Percentiles rank a stretch among this genome's conserved stretches.
phyloP scores from a whole-genome alignment of 306 rosid species.

The Delonix regia region DNA sequence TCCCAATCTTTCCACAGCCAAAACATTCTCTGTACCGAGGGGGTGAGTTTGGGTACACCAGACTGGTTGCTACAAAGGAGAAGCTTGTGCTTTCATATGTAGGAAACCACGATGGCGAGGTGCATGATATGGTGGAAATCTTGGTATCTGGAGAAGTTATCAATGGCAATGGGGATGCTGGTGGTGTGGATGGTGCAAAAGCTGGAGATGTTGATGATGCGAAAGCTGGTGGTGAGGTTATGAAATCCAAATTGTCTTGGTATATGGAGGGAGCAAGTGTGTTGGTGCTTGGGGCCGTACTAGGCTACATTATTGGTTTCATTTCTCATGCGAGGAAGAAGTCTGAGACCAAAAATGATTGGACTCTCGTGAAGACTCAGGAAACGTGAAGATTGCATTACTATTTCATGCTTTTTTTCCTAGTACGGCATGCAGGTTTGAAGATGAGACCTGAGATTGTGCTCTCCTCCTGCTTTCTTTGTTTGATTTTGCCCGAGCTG shows the following conservation, averaged over 20 bases:
- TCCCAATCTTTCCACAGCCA: constrained; percentile 86
- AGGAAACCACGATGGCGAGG: constrained; percentile 86
- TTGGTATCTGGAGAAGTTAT: constrained; percentile 67
- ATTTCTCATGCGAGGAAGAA: constrained; percentile 62
- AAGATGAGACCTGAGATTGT: neutral
- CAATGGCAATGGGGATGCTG: constrained; percentile 36
- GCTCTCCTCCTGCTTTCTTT: constrained; percentile 7
- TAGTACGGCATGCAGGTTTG: neutral
- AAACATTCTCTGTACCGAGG: constrained; percentile 72
- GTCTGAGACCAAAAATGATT: constrained; percentile 39
- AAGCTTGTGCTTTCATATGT: constrained; percentile 70
- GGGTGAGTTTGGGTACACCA: constrained; percentile 89
- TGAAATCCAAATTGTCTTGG: constrained; percentile 50
- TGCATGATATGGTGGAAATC: constrained; percentile 70
- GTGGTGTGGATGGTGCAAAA: constrained; percentile 18
- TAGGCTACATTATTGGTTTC: constrained; percentile 77
- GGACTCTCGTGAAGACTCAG: constrained; percentile 77
- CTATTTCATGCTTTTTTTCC: constrained; percentile 8
- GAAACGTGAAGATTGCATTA: constrained; percentile 46
- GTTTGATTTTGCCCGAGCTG: constrained; percentile 23
- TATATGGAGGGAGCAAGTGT: constrained; percentile 70
- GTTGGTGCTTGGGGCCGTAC: constrained; percentile 71
- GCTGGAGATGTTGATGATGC: constrained; percentile 24
- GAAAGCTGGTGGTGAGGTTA: constrained; percentile 29
- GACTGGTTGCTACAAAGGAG: constrained; percentile 70